phyloP scores from a whole-genome alignment of 2,329 filamentous ascomycete species.

The Akanthomyces lecanii region DNA sequence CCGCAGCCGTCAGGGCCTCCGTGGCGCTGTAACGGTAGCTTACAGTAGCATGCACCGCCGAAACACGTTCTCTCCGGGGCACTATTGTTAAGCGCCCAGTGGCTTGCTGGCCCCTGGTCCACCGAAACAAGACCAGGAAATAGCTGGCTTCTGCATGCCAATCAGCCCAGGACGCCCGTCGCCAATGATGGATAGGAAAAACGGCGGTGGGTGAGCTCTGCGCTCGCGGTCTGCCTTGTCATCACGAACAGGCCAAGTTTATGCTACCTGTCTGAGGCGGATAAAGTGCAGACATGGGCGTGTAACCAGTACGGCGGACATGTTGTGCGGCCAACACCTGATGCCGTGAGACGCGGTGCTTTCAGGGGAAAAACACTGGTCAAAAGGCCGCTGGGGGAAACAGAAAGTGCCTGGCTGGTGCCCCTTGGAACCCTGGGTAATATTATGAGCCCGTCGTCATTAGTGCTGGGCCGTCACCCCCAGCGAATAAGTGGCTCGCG shows the following conservation, averaged over 20 bases:
- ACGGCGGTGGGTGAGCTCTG: not conserved
- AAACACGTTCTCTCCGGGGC: not conserved
- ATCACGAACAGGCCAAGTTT: not conserved
- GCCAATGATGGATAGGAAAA: not conserved
- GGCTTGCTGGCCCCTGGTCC: not conserved
- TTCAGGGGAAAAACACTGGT: too few relatives aligned
- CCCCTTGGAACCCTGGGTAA: constrained; percentile 10
- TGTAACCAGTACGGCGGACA: not conserved
- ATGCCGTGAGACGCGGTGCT: not conserved
- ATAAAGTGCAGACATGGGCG: not conserved
- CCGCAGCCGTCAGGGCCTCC: too few relatives aligned
- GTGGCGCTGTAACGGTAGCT: too few relatives aligned
- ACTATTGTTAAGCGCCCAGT: not conserved
- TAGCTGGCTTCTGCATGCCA: not conserved
- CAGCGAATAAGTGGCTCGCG: not conserved
- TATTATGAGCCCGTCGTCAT: not conserved
- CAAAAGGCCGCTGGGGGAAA: too few relatives aligned
- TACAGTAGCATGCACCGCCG: not conserved
- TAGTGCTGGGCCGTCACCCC: not conserved
- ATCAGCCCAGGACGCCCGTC: not conserved
- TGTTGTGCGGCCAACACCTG: not conserved
- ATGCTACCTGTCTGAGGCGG: not conserved
- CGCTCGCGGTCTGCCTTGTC: not conserved
- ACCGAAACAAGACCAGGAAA: not conserved
- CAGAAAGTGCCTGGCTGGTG: not conserved